A percentile compares a stretch with the other conserved stretches of the same genome.
Evolutionary conservation across 805 yeast species (phyloP).

Genomic region (Torulaspora microellipsoides): DNA sequence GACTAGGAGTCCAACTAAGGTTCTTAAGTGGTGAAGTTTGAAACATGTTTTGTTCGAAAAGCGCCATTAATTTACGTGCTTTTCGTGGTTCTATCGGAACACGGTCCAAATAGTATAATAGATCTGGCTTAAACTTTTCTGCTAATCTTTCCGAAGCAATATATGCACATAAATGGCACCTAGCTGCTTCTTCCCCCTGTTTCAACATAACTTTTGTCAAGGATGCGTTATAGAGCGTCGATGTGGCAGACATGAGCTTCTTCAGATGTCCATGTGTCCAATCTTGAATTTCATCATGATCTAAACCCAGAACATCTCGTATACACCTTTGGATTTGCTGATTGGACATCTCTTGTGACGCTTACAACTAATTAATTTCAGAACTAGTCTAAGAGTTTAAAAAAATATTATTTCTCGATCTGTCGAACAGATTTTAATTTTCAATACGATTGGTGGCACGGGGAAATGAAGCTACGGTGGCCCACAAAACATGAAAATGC

Average conservation of each 20-base stretch:
- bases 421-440: no score
- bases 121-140: conserved; percentile 39
- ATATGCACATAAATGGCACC: conserved; percentile 64
- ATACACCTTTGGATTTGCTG: conserved; percentile 29
- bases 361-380: no score
- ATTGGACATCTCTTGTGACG: conserved; percentile 21
- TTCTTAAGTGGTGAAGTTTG: conserved; percentile 32
- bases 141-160: conserved; percentile 51
- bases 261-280: conserved; percentile 29
- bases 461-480: no score
- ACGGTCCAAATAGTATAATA: conserved; percentile 45
- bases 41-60: conserved; percentile 42
- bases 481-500: no score
- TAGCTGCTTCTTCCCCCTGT: conserved; percentile 55
- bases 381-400: no score
- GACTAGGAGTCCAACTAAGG: conserved; percentile 31
- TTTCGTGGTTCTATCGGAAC: conserved; percentile 54
- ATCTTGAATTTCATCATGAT: conserved; percentile 16
- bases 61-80: conserved; percentile 40
- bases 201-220: conserved; percentile 50
- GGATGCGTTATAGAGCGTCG: conserved; percentile 44
- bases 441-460: no score
- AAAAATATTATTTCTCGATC: no score
- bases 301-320: conserved; percentile 25
- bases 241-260: conserved; percentile 27